Base-by-base conservation (phyloP, 2,329 filamentous ascomycete genomes). In the Ceratocystis colombiana region DNA sequence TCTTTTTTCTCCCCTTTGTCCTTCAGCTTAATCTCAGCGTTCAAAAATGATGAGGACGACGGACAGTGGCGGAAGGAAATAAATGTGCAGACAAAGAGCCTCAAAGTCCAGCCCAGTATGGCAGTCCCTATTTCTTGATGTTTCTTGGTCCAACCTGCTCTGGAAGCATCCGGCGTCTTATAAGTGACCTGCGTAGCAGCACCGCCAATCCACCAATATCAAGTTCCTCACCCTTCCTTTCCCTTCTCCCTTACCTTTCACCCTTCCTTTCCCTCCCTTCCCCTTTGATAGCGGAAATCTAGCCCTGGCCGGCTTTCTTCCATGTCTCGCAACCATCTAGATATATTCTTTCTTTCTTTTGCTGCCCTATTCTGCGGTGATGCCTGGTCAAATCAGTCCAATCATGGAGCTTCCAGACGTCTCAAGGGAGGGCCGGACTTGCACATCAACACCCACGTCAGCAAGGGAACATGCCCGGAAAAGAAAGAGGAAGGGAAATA, bases 271-370 rank as follows among this genome's bases (percentile, higher is more conserved):
- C 8, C 10, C 33, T 12, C 37, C 37, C 37, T 12, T 41, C 37
- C 4, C 37, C 37, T 41, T 41, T 41, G 37, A 41, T 41, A 15
- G 37, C 10, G 3, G 37, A 41, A 41, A 15, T 15, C 37, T 41
- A 41, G 37, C 37, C n/a, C 25, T 37, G 17, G 3, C 17, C 22
- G 55, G 6, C 28, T 30, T 10, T 17, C 55, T 59, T 15, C 28
- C 55, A 37, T 59, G 55, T 59, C 55, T 59, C 55, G 30, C 17
- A 30, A 41, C n/a, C 30, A 59, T 59, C 55, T 30, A 59, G 55
- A 59, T 59, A 59, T 59, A 12, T 41, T 41, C 55, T 59, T 59
- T 17, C 10, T 28, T 55, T 10, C 12, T 55, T 28, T 59, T 37
- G 55, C 55, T n/a, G 25, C 25, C 55, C 28, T 59, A 37, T n/a